Evolutionary conservation across 2,329 filamentous ascomycete genomes (phyloP), one percentile per base, ranked within the genome.

Genomic region (Huntiella decipiens): DNA sequence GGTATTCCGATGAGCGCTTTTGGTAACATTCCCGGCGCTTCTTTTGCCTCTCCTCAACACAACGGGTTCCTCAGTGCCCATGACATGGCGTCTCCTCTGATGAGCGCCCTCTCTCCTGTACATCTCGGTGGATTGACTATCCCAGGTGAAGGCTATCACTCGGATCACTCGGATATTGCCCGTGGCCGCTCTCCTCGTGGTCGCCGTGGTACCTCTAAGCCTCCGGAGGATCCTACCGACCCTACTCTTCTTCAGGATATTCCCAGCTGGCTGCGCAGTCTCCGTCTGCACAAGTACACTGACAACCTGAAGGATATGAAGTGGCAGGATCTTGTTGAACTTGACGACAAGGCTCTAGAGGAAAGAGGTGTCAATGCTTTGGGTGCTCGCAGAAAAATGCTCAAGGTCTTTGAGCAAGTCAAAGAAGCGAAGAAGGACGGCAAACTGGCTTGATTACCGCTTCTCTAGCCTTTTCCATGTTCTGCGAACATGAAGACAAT

Each of bases 381-480:
- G 47, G 91, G 91, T 55, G 91, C 91, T 13, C 73, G 91, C 54
- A 82, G 88, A 60, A 98, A 98, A 73, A 92, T 98, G 84, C 67
- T 98, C 51, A 98, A 98, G 75, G 91, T 96, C 47, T 96, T 96
- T 63, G 91, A 96, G 56, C 87, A 95, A 67, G 88, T 96, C 57
- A 85, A 77, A 63, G 49, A 51, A n/a, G 49, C 49, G 16, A 48
- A 51, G 38, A 45, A 45, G 31, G 49, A 51, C 8, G 49, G 49
- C 43, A 51, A 48, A 36, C 38, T 51, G 31, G 11, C 41, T 19
- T 50, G 42, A 49, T 13, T 43, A 10, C n/a, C 16, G 12, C 10
- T 35, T 15, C n/a, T 28, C 16, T 15, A n/a, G 17, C 22, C n/a
- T 35, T 43, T 17, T 17, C 7, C 13, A 34, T 34, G 40, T 43